Conservation (phyloP, 2,329 filamentous ascomycete species). For the Sarocladium strictum region DNA sequence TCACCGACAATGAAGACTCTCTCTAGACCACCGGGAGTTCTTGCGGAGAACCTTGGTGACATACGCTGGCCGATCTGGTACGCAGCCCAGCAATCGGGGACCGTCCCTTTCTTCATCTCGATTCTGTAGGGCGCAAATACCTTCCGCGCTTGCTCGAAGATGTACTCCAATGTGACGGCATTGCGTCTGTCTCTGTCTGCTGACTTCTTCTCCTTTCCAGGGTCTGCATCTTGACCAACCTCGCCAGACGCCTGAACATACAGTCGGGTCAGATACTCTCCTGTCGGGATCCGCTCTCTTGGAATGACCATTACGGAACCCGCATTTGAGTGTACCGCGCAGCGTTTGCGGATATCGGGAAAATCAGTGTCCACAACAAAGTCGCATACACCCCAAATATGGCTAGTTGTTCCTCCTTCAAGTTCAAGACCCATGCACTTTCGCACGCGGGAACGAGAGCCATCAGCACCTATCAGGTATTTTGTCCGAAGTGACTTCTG, state of each 20-base stretch:
- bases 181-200: slow-evolving; percentile 8
- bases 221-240: slow-evolving; percentile 4
- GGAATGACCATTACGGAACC: slow-evolving; percentile 23
- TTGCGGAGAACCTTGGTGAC: slow-evolving; percentile 3
- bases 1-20: slow-evolving; percentile 5
- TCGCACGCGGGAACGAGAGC: slow-evolving; percentile 20
- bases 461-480: slow-evolving; percentile 18
- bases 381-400: slow-evolving; percentile 23
- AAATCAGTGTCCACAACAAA: slow-evolving; percentile 21
- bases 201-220: slow-evolving; percentile 3
- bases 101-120: slow-evolving; percentile 24
- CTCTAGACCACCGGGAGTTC: not conserved
- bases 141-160: slow-evolving; percentile 45
- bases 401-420: slow-evolving; percentile 21
- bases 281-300: slow-evolving; percentile 15
- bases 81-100: slow-evolving; percentile 14
- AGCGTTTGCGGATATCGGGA: slow-evolving; percentile 22
- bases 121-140: slow-evolving; percentile 38
- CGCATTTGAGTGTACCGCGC: slow-evolving; percentile 19
- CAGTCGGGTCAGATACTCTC: slow-evolving; percentile 16
- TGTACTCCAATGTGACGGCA: slow-evolving; percentile 37
- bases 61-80: slow-evolving; percentile 8
- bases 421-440: slow-evolving; percentile 19
- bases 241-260: slow-evolving; percentile 16
- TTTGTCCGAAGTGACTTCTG: slow-evolving; percentile 11